A percentile compares a stretch with the other conserved stretches of the same genome.
These are phyloP conservation scores for Cystobasidium slooffiae DNA, from an alignment of 1,284 basidiomycete species.

Conservation along the genomic window DNA sequence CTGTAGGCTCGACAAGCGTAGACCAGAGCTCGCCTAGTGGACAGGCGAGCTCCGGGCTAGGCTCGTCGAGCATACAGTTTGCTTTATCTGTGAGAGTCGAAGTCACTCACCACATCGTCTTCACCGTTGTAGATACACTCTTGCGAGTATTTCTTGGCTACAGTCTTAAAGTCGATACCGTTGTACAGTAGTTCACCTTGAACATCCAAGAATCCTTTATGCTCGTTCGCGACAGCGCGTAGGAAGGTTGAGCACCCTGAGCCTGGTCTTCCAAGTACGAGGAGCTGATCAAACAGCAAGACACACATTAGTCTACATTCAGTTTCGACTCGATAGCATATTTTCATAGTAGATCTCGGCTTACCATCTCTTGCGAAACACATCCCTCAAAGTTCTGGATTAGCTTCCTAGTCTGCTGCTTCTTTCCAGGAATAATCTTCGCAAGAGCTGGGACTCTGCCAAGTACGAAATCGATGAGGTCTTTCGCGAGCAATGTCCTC, in stretches of 20 bases:
- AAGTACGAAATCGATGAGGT: slow-evolving; percentile 17
- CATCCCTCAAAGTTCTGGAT: slow-evolving; percentile 18
- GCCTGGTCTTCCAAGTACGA: slow-evolving; percentile 82
- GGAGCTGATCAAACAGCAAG: background rate
- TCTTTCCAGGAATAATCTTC: slow-evolving; percentile 17
- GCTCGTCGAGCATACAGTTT: too few relatives aligned
- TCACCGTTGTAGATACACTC: slow-evolving; percentile 51
- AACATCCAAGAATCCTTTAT: slow-evolving; percentile 66
- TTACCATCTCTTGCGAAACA: slow-evolving; percentile 21
- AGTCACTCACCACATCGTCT: slow-evolving; percentile 62
- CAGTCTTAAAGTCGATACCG: slow-evolving; percentile 25
- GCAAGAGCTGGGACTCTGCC: background rate
- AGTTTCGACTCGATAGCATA: background rate
- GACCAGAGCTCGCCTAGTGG: too few relatives aligned
- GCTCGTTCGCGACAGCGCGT: slow-evolving; percentile 72
- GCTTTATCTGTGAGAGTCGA: background rate
- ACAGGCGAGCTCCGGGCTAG: too few relatives aligned
- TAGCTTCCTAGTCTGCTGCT: slow-evolving; percentile 12
- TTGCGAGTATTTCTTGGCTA: slow-evolving; percentile 36
- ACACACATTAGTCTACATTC: too few relatives aligned
- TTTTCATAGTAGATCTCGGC: background rate
- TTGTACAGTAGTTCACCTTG: slow-evolving; percentile 72
- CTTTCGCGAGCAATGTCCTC: slow-evolving; percentile 11
- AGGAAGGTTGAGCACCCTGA: slow-evolving; percentile 76
- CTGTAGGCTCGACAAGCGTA: too few relatives aligned